Evolutionary conservation across 768 basidiomycete genomes (phyloP).

Genomic region (Neoboletus magnificus): DNA sequence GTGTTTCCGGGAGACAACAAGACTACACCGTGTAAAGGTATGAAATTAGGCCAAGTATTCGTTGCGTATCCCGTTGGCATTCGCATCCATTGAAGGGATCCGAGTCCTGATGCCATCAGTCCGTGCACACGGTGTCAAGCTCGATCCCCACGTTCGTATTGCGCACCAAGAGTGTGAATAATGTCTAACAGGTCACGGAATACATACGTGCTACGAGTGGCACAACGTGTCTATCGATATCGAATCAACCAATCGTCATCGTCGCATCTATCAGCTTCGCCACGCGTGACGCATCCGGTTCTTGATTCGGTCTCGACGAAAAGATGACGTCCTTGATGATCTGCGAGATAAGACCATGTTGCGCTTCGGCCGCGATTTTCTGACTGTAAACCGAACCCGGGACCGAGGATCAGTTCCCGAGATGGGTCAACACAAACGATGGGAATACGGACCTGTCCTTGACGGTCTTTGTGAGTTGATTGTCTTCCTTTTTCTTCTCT

Average conservation of each 20-base stretch:
- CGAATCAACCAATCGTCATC: constrained; percentile 30
- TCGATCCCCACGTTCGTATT: background rate
- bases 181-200: background rate
- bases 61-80: too few species aligned
- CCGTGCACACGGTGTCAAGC: too few species aligned
- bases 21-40: too few species aligned
- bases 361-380: constrained; percentile 86
- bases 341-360: constrained; percentile 91
- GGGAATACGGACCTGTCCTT: constrained; percentile 70
- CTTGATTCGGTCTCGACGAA: constrained; percentile 45
- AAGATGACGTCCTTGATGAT: constrained; percentile 93
- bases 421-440: background rate
- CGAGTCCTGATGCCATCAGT: too few species aligned
- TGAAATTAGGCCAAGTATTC: too few species aligned
- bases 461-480: constrained; percentile 82
- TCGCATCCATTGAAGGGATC: too few species aligned
- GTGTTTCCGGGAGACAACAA: too few species aligned
- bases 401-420: background rate
- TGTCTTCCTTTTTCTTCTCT: constrained; percentile 86
- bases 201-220: background rate
- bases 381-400: constrained; percentile 45
- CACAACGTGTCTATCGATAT: background rate
- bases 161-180: background rate
- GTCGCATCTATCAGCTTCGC: constrained; percentile 36
- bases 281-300: constrained; percentile 21